Evolutionary conservation across 345 rosid genomes (phyloP).

Genomic region (Rhodamnia argentea): DNA sequence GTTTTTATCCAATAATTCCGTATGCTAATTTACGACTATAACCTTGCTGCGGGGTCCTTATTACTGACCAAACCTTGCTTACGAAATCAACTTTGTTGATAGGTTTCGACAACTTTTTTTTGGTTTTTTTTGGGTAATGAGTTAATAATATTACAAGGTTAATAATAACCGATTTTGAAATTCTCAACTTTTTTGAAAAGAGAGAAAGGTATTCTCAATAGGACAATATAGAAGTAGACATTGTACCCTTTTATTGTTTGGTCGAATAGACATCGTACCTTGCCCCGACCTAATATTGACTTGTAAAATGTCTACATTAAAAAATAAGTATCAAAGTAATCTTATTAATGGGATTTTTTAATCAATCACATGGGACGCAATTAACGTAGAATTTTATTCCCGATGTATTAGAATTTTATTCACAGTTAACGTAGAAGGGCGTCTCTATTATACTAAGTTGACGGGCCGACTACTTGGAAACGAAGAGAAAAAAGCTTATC

Average conservation of each 20-base stretch:
- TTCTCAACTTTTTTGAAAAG: neutral
- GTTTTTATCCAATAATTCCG: neutral
- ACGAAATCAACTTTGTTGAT: neutral
- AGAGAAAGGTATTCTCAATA: neutral
- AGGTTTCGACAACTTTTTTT: too few species aligned
- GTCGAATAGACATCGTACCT: neutral
- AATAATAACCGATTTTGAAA: too few species aligned
- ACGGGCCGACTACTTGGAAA: neutral
- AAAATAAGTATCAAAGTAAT: neutral
- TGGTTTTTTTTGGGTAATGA: too few species aligned
- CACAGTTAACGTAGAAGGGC: neutral
- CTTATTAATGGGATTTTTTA: neutral
- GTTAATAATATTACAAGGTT: too few species aligned
- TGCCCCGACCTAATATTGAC: neutral
- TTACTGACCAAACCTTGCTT: neutral
- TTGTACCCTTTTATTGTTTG: fast-evolving
- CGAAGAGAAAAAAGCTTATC: neutral
- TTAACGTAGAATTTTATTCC: neutral
- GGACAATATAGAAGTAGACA: too few species aligned
- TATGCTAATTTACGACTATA: neutral
- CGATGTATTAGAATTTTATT: neutral
- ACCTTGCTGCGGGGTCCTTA: neutral
- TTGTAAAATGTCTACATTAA: neutral
- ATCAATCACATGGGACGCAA: neutral
- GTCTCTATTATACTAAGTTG: neutral